Conservation (phyloP, 2,329 filamentous ascomycete species). For the Colletotrichum simmondsii region DNA sequence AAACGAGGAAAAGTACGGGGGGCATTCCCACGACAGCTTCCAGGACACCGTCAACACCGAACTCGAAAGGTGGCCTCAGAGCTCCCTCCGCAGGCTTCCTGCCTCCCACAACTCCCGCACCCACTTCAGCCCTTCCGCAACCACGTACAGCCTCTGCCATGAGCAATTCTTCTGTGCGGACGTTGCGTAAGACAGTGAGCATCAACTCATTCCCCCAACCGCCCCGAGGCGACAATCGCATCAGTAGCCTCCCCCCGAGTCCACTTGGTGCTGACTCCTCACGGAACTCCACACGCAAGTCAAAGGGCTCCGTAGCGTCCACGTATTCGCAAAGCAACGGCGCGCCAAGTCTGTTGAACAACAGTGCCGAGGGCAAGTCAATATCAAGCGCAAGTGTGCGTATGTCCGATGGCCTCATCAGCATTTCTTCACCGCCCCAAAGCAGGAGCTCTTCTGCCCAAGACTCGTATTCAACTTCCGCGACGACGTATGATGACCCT, state of each 20-base stretch:
- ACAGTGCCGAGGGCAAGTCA: slow-evolving; percentile 80
- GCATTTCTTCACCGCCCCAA: slow-evolving; percentile 83
- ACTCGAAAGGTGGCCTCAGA: slow-evolving; percentile 68
- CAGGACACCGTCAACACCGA: slow-evolving; percentile 58
- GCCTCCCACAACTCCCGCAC: slow-evolving; percentile 61
- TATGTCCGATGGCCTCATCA: slow-evolving; percentile 80
- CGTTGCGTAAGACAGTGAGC: slow-evolving; percentile 87
- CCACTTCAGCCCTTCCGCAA: slow-evolving; percentile 65
- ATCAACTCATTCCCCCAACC: slow-evolving; percentile 95
- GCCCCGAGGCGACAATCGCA: slow-evolving; percentile 72
- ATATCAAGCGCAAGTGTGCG: slow-evolving; percentile 71
- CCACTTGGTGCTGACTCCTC: slow-evolving; percentile 65
- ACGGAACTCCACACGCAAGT: slow-evolving; percentile 57
- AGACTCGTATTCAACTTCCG: slow-evolving; percentile 90
- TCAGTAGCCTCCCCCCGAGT: slow-evolving; percentile 71
- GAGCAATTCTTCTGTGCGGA: slow-evolving; percentile 69
- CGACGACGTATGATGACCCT: slow-evolving; percentile 86
- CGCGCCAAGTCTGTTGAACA: slow-evolving; percentile 82
- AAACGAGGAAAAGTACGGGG: slow-evolving; percentile 75
- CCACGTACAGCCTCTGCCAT: slow-evolving; percentile 65
- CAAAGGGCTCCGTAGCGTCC: slow-evolving; percentile 66
- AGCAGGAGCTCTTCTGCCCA: slow-evolving; percentile 93
- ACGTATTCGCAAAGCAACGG: slow-evolving; percentile 55
- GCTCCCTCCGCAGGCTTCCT: slow-evolving; percentile 68
- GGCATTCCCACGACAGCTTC: slow-evolving; percentile 55